Evolutionary conservation across 2,329 filamentous ascomycete species (phyloP).

Genomic region (Annulohypoxylon truncatum): DNA sequence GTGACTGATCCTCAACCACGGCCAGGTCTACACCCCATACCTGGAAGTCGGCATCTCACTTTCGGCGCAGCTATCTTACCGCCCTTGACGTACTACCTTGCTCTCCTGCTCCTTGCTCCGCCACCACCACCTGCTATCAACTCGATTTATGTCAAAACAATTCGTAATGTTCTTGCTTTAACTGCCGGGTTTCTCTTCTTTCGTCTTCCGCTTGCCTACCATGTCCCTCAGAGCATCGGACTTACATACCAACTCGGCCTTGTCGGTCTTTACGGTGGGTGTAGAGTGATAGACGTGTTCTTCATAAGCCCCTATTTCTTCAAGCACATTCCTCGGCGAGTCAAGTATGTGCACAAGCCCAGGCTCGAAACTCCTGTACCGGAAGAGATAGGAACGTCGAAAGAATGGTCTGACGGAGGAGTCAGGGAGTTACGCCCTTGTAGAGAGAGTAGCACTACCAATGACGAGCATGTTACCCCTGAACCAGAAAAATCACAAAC

Average conservation of each 20-base stretch:
- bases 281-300: conserved; percentile 56
- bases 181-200: conserved; percentile 55
- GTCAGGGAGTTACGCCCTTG: conserved; percentile 26
- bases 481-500: neutral
- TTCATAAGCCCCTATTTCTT: conserved; percentile 57
- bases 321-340: conserved; percentile 54
- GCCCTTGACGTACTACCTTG: conserved; percentile 56
- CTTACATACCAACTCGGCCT: conserved; percentile 58
- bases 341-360: conserved; percentile 53
- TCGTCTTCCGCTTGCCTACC: conserved; percentile 55
- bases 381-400: conserved; percentile 26
- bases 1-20: conserved; percentile 48
- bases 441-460: neutral
- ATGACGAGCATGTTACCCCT: neutral
- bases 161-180: conserved; percentile 54
- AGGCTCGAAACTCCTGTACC: conserved; percentile 47
- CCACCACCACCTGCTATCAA: conserved; percentile 52
- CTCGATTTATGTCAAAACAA: conserved; percentile 43
- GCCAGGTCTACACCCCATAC: conserved; percentile 55
- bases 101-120: conserved; percentile 55
- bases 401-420: conserved; percentile 34
- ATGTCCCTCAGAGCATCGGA: conserved; percentile 58
- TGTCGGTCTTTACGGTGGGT: conserved; percentile 56
- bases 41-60: conserved; percentile 54
- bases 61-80: conserved; percentile 54